Base-by-base conservation (phyloP, 768 basidiomycete genomes). In the Artomyces pyxidatus region DNA sequence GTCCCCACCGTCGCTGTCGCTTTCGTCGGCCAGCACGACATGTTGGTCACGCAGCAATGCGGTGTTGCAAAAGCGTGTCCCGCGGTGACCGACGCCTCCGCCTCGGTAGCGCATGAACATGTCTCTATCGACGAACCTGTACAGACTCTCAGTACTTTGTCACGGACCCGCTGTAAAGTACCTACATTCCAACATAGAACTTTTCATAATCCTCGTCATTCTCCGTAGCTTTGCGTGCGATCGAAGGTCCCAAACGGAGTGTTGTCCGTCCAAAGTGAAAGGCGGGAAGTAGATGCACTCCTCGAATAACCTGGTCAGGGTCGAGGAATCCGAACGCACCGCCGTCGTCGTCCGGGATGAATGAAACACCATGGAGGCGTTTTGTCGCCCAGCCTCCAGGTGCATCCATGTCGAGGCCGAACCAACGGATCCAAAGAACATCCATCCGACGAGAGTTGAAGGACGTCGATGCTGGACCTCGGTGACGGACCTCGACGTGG, bases 241-340 rank as follows among this genome's bases (percentile, higher is more conserved):
- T 35, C 4, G 32, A 35, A 3, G 32, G 32, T 4, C 4, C 32
- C 6, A 46, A 8, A 3, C 29, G 22, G 3, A 10, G 14, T 4
- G 14, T 21, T 1, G 21, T 56, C 7, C 23, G 42, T 9, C 63
- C 61, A 42, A 53, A 40, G 5, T 30, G 12, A 42, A 62, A 67
- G 14, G 46, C 61, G 0, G 65, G 65, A 14, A 65, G 61, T 2
- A 67, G 28, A 28, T 67, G 65, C 3, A 56, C 48, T n/a, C 49
- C 54, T 2, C 56, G 51, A 32, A 66, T 55, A n/a, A 66, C 60
- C 3, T 46, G 21, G 3, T 19, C 25, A 3, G 66, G 65, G 42
- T 66, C 59, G 16, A 66, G 37, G 44, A 67, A 65, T 1, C 66
- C 59, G 52, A 66, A 67, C 7, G 61, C 59, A 0, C 41, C 35